These are phyloP conservation scores for Schwanniomyces polymorphus DNA, from an alignment of 805 yeast species.

Conservation along the genomic window DNA sequence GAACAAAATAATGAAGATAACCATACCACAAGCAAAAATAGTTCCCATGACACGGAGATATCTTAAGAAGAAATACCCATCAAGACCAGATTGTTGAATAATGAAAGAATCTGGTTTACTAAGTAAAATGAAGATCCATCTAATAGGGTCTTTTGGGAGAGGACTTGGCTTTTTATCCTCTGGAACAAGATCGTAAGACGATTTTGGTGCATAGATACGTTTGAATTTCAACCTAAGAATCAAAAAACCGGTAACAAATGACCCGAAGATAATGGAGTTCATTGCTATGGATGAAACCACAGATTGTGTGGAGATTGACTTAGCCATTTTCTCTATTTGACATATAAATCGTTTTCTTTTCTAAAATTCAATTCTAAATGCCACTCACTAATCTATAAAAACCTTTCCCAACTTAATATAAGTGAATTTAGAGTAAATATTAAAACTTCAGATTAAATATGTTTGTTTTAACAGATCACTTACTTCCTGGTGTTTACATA, in stretches of 20 bases:
- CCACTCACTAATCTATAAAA: no score
- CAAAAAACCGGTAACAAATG: conserved; percentile 62
- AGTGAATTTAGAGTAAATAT: no score
- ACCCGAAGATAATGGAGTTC: conserved; percentile 65
- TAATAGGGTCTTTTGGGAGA: conserved; percentile 62
- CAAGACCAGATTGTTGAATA: conserved; percentile 87
- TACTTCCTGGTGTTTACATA: no score
- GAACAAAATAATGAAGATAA: conserved; percentile 68
- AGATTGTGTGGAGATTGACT: conserved; percentile 58
- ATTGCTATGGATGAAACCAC: conserved; percentile 70
- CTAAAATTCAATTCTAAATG: neutral
- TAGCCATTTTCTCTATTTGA: neutral
- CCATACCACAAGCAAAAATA: conserved; percentile 44
- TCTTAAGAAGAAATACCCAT: conserved; percentile 87
- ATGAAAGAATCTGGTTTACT: conserved; percentile 71
- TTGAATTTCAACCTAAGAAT: conserved; percentile 63
- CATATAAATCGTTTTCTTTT: neutral
- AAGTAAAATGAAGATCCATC: conserved; percentile 69
- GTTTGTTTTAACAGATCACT: no score
- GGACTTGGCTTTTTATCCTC: conserved; percentile 72
- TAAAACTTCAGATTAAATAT: no score
- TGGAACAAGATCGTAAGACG: conserved; percentile 57
- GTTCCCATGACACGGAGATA: conserved; percentile 61
- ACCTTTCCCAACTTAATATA: no score
- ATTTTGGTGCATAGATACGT: conserved; percentile 83